These are phyloP conservation scores for Phytophthora sojae DNA, from an alignment of 352 stramenopile genomes.

Conservation along the genomic window DNA sequence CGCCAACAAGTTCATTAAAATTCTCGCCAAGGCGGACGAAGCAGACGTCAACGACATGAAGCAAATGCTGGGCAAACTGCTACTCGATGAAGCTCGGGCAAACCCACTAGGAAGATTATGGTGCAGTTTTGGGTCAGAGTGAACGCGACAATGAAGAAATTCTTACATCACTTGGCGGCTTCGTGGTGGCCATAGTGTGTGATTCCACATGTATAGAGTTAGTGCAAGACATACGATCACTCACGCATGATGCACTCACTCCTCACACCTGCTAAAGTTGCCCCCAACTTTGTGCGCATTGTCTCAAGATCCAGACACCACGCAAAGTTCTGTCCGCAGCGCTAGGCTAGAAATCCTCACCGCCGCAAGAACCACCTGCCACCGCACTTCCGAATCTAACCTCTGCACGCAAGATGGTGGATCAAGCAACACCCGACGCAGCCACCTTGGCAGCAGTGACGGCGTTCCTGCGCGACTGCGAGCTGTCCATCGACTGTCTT, in stretches of 20 bases:
- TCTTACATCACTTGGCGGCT: no score
- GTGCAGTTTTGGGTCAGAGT: no score
- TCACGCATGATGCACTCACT: not conserved
- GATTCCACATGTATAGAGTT: no score
- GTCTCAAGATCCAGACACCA: not conserved
- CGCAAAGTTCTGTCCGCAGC: not conserved
- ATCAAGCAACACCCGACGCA: not conserved
- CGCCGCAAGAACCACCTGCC: not conserved
- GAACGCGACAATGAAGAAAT: no score
- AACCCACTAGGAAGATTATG: not conserved
- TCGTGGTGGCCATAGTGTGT: no score
- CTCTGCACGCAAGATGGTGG: not conserved
- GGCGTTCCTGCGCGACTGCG: not conserved
- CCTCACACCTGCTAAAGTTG: not conserved
- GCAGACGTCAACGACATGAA: conserved; percentile 36
- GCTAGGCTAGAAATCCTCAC: no score
- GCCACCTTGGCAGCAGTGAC: not conserved
- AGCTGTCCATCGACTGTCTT: not conserved
- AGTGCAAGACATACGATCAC: not conserved
- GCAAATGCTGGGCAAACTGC: conserved; percentile 32
- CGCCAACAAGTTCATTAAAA: conserved; percentile 27
- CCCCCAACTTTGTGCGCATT: not conserved
- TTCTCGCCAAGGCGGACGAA: conserved; percentile 31
- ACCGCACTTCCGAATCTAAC: not conserved
- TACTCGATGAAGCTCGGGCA: conserved; percentile 20